Percentiles rank a stretch among this genome's conserved stretches.
Conservation (phyloP, 441 rosid species). For the Erodium moschatum region DNA sequence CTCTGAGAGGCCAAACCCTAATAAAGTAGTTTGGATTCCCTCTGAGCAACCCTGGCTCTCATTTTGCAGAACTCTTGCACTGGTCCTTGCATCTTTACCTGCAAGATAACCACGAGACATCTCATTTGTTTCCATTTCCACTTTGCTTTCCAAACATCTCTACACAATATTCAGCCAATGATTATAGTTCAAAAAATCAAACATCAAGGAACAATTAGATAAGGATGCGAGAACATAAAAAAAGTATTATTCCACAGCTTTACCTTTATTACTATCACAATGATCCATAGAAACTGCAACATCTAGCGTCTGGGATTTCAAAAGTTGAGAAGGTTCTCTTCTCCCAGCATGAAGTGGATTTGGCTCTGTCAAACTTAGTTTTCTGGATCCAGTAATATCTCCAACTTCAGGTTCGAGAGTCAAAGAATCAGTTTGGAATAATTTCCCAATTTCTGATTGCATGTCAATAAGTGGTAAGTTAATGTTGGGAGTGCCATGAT, state of each 20-base stretch:
- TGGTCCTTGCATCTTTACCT: constrained; percentile 20
- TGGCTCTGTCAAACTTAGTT: constrained; percentile 2
- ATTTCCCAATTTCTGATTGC: constrained; percentile 11
- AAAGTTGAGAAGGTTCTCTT: constrained; percentile 19
- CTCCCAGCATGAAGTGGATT: constrained; percentile 10
- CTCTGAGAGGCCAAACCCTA: constrained; percentile 14
- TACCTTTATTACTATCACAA: constrained; percentile 25
- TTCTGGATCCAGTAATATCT: constrained; percentile 6
- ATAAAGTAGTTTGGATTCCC: constrained; percentile 21
- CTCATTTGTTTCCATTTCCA: background rate
- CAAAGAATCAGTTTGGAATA: constrained; percentile 15
- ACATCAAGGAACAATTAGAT: constrained; percentile 18
- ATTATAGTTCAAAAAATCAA: constrained; percentile 19
- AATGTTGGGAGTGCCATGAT: constrained; percentile 18
- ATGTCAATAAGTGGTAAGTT: constrained; percentile 13
- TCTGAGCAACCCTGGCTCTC: constrained; percentile 20
- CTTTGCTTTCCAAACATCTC: background rate
- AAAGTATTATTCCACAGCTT: constrained; percentile 26
- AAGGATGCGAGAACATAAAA: constrained; percentile 24
- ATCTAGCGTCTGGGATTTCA: constrained; percentile 27
- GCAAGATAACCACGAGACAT: constrained; percentile 21
- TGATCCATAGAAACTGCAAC: constrained; percentile 25
- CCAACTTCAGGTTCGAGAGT: background rate
- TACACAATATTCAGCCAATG: background rate
- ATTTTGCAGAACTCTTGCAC: constrained; percentile 20